Base-by-base conservation (phyloP, 176 grass and related monocot genomes). In the Oryza punctata region DNA sequence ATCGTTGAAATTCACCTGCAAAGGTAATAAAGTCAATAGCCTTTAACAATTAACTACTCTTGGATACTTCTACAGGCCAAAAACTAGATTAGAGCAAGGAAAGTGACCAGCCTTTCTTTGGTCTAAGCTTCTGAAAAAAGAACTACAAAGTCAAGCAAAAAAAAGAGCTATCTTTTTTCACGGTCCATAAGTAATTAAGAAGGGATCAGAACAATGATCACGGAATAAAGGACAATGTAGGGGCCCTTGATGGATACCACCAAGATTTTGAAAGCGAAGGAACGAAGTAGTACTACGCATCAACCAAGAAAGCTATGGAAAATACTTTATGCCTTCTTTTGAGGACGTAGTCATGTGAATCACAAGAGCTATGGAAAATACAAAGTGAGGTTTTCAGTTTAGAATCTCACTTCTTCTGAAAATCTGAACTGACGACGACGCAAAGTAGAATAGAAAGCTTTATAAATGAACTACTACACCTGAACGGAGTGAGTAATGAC, bases 1-100 rank as follows among this genome's bases (percentile, higher is more conserved):
- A 94, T 94, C n/a, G 49, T 63, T 86, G 88, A 86, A 77, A 82
- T 77, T 47, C 26, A 60, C 84, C 84, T 86, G 74, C 88, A 73
- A 73, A 61, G 21, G 4, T 23, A 7, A 74, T 1, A 18, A 29
- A 61, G 57, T 24, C 57, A 11, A n/a, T 57, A 61, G 7, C 5
- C 3, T 75, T 74, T 3, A 81, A 23, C 27, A 21, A 23, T 10
- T 9, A n/a, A 65, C 7, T 13, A 46, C 24, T 75, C 25, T 5
- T 61, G 25, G 13, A 46, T 44, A 35, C 33, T 45, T 24, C n/a
- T 60, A 13, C 3, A 66, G 14, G 25, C 26, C 26, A 4, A 40
- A 40, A 79, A 25, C 44, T 21, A 16, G 24, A 73, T 14, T 23
- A 69, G 52, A 84, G 41, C 29, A 40, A 47, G 25, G 41, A 32